Base-by-base conservation (phyloP, 2,329 filamentous ascomycete genomes). In the Huntiella savannae region DNA sequence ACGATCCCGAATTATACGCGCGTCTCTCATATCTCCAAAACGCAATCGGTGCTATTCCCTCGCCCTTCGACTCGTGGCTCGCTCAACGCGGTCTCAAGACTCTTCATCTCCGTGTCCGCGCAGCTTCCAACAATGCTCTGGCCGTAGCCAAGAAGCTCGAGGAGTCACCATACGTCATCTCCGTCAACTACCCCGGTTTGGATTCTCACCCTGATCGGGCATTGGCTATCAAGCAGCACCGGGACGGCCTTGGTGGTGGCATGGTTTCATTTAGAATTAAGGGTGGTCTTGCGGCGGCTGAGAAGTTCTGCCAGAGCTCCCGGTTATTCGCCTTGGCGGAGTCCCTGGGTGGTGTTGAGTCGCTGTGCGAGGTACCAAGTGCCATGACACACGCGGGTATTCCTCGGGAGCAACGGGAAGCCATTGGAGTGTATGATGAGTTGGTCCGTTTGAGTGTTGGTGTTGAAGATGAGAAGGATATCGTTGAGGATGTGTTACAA, bases 341-440 rank as follows among this genome's bases (percentile, higher is more conserved):
- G 70, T 84, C 77, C 49, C 66, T 98, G 17, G 91, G 91, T 50
- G 91, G 88, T 47, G 81, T 98, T 41, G 91, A 98, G 73, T 82
- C 75, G 57, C 69, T 98, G 51, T 79, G 87, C 55, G 91, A 98
- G 65, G 75, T 98, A 2, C 91, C 91, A 16, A 83, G 82, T 56
- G 83, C 78, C 63, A 98, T 98, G 91, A 98, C 91, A 13, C 91
- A 98, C 62, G 83, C 86, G 17, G 91, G 88, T 49, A 98, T 98
- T 53, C 91, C 91, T 43, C 76, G 73, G 60, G 86, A 86, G 51
- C 77, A 93, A 68, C 73, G 91, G 49, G 91, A 98, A 70, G 81
- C 79, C 3, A 86, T 91, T 1, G 91, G 91, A 51, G 86, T 98
- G 32, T 96, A 79, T 57, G 91, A 98, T 59, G 91, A 98, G 61